Evolutionary conservation across 306 rosid species (phyloP).

Genomic region (Luffa acutangula): DNA sequence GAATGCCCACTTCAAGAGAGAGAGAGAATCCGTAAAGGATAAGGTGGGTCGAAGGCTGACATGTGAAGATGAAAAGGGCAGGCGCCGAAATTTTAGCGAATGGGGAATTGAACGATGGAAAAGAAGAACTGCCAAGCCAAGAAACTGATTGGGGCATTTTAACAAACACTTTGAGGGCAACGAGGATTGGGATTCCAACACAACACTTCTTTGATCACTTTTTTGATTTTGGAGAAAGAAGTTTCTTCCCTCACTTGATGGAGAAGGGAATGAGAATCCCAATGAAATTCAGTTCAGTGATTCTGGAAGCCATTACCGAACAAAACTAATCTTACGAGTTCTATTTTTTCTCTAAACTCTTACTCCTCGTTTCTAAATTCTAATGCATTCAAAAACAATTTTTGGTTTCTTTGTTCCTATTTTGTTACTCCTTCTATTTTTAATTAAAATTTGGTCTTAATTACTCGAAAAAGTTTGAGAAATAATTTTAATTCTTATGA

Average conservation of each 20-base stretch:
- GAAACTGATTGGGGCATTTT: constrained; percentile 1
- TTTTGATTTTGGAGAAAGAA: not conserved
- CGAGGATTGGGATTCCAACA: no score
- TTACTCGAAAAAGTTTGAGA: no score
- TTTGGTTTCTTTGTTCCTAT: not conserved
- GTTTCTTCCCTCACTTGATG: constrained; percentile 3
- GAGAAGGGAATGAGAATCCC: not conserved
- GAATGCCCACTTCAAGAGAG: constrained; percentile 26
- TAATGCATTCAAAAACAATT: not conserved
- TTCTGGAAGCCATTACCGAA: not conserved
- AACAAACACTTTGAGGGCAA: constrained; percentile 1
- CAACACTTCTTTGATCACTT: not conserved
- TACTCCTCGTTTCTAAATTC: not conserved
- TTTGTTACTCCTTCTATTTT: not conserved
- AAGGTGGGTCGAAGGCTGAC: constrained; percentile 7
- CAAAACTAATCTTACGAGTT: not conserved
- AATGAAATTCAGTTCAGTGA: not conserved
- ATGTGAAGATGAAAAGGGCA: not conserved
- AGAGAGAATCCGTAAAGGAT: constrained; percentile 8
- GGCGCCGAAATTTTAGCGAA: constrained; percentile 8
- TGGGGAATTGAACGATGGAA: not conserved
- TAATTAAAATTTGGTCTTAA: not conserved
- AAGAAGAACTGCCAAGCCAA: not conserved
- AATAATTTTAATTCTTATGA: no score
- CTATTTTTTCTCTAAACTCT: not conserved